phyloP scores from a whole-genome alignment of 2,329 filamentous ascomycete genomes.

The Sclerotiophoma versabilis region DNA sequence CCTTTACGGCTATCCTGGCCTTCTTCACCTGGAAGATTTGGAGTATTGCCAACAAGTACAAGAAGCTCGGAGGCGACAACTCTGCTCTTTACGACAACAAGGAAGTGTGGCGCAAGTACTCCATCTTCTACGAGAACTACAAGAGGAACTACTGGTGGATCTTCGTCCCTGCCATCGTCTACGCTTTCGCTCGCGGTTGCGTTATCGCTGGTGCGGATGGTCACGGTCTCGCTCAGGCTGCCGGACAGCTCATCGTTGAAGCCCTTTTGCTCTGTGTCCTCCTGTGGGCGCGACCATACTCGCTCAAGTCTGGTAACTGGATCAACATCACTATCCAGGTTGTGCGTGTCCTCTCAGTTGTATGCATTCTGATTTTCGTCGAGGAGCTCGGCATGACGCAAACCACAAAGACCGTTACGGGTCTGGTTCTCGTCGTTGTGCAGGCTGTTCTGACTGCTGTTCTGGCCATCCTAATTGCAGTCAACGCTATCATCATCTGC shows the following conservation, averaged over 20 bases:
- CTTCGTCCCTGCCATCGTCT: constrained; percentile 86
- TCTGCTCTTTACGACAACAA: constrained; percentile 84
- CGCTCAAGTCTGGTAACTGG: constrained; percentile 84
- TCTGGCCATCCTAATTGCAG: constrained; percentile 84
- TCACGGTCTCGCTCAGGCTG: constrained; percentile 81
- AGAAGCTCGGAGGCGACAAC: constrained; percentile 75
- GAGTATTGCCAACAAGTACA: constrained; percentile 75
- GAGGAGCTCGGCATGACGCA: constrained; percentile 88
- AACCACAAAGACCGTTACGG: constrained; percentile 92
- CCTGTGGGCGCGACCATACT: constrained; percentile 84
- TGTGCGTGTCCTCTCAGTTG: constrained; percentile 86
- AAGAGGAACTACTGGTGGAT: constrained; percentile 97
- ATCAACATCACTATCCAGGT: constrained; percentile 93
- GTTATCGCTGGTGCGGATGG: constrained; percentile 86
- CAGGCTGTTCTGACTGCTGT: constrained; percentile 84
- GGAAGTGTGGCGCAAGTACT: constrained; percentile 92
- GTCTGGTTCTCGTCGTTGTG: constrained; percentile 90
- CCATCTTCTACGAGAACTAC: constrained; percentile 95
- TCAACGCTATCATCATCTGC: constrained; percentile 85
- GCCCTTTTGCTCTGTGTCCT: constrained; percentile 78
- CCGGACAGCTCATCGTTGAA: constrained; percentile 83
- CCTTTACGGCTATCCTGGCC: constrained; percentile 81
- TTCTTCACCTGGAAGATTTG: constrained; percentile 89
- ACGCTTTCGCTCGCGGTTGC: constrained; percentile 88
- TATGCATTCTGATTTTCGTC: constrained; percentile 90